phyloP scores from a whole-genome alignment of 345 rosid species.

The Hibiscus mutabilis region DNA sequence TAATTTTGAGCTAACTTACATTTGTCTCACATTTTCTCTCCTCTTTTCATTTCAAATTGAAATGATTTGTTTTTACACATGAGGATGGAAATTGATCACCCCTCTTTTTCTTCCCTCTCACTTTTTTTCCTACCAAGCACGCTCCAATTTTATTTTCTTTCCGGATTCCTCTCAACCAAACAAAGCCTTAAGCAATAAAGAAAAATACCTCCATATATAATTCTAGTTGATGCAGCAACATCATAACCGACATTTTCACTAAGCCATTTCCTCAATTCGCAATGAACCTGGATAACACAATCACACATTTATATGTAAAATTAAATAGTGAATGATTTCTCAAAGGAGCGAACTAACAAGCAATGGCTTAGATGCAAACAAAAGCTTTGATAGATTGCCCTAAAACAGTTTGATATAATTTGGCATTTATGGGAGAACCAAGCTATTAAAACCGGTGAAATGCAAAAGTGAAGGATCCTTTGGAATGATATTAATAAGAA shows the following conservation, averaged over 20 bases:
- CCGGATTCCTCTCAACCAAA: too few relatives aligned
- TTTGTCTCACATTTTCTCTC: too few relatives aligned
- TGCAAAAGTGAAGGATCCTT: background rate
- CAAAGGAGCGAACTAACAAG: background rate
- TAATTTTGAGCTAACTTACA: too few relatives aligned
- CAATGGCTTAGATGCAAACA: background rate
- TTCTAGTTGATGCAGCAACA: constrained; percentile 53
- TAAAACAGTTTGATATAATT: background rate
- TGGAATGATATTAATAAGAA: background rate
- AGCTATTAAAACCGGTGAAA: background rate
- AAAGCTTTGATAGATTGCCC: background rate
- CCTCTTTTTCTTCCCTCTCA: too few relatives aligned
- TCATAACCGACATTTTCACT: constrained; percentile 44
- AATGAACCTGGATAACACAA: constrained; percentile 40
- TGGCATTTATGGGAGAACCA: background rate
- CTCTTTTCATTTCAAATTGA: too few relatives aligned
- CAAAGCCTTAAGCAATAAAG: background rate
- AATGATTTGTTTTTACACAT: too few relatives aligned
- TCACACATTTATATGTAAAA: background rate
- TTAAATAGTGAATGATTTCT: background rate
- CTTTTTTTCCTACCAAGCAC: too few relatives aligned
- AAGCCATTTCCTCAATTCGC: constrained; percentile 65
- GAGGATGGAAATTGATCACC: too few relatives aligned
- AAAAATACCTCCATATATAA: constrained; percentile 65
- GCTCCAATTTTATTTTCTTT: too few relatives aligned